These are phyloP conservation scores for Solanum sitiens DNA, from an alignment of 257 asterid species.

Conservation along the genomic window DNA sequence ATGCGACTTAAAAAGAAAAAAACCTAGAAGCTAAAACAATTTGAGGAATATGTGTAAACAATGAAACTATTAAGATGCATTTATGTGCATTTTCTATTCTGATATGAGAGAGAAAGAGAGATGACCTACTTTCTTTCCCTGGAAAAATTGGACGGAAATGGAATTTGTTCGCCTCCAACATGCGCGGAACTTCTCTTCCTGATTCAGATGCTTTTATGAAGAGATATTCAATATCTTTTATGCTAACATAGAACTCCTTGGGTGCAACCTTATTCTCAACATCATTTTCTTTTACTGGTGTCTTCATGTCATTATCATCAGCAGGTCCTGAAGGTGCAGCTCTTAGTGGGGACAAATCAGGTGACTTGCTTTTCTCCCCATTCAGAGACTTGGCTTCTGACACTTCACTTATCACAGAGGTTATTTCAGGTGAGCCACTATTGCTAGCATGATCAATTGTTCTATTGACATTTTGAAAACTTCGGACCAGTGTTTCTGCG, in stretches of 20 bases:
- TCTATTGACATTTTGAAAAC: conserved; percentile 67
- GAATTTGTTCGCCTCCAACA: conserved; percentile 96
- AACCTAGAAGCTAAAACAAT: background rate
- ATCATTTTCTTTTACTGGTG: conserved; percentile 38
- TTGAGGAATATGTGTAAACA: background rate
- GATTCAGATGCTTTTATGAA: conserved; percentile 85
- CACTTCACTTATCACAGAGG: conserved; percentile 11
- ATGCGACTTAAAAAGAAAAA: background rate
- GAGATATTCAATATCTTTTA: conserved; percentile 70
- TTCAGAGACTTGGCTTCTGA: conserved; percentile 36
- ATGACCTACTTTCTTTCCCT: conserved; percentile 54
- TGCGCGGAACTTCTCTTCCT: conserved; percentile 94
- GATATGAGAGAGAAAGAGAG: background rate
- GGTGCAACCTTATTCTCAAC: conserved; percentile 52
- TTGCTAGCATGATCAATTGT: conserved; percentile 18
- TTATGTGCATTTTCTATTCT: background rate
- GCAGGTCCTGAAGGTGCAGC: conserved; percentile 41
- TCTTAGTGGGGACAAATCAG: conserved; percentile 64
- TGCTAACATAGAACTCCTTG: conserved; percentile 69
- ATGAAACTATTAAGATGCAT: background rate
- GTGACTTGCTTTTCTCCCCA: conserved; percentile 43
- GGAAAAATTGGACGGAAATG: conserved; percentile 77
- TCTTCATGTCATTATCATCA: conserved; percentile 36
- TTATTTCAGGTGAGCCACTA: conserved; percentile 11
- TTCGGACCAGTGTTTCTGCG: conserved; percentile 59